Evolutionary conservation across 2,329 filamentous ascomycete species (phyloP).

Genomic region (Aspergillus sp.): DNA sequence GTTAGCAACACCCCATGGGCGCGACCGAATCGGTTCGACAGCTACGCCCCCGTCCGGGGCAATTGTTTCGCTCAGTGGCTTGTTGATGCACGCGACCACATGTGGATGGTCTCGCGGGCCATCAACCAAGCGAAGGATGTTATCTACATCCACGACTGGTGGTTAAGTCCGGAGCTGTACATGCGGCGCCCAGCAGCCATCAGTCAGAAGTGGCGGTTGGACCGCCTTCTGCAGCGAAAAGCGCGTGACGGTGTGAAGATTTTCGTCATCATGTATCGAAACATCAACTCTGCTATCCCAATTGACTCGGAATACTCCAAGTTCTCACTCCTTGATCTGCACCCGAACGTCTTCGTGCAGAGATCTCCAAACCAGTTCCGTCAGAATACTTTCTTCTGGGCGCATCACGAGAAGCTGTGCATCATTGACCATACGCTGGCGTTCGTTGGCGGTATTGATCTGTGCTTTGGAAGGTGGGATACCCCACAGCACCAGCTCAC

Average conservation of each 20-base stretch:
- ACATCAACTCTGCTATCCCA: conserved; percentile 92
- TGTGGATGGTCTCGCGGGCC: conserved; percentile 97
- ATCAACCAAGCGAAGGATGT: conserved; percentile 97
- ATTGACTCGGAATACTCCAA: conserved; percentile 99
- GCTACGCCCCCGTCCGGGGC: conserved; percentile 81
- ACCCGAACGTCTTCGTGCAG: conserved; percentile 93
- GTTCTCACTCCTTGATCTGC: conserved; percentile 86
- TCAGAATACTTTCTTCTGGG: conserved; percentile 99
- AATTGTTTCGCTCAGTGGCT: conserved; percentile 92
- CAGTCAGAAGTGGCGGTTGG: conserved; percentile 95
- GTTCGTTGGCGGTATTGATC: conserved; percentile 89
- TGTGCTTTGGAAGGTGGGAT: conserved; percentile 97
- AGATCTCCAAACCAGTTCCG: conserved; percentile 95
- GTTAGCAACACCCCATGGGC: conserved; percentile 73
- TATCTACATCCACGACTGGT: conserved; percentile 99
- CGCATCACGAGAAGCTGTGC: conserved; percentile 97
- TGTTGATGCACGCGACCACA: conserved; percentile 93
- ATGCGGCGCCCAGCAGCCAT: conserved; percentile 88
- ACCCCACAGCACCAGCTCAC: conserved; percentile 84
- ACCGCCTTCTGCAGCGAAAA: conserved; percentile 86
- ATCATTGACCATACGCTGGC: conserved; percentile 93
- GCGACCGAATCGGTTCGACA: conserved; percentile 75
- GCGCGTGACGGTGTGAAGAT: conserved; percentile 93
- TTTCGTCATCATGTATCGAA: conserved; percentile 95
- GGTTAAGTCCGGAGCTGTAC: conserved; percentile 93